Evolutionary conservation across 176 grass and related monocot genomes (phyloP), one percentile per base, ranked within the genome.

Genomic region (Oryza australiensis): DNA sequence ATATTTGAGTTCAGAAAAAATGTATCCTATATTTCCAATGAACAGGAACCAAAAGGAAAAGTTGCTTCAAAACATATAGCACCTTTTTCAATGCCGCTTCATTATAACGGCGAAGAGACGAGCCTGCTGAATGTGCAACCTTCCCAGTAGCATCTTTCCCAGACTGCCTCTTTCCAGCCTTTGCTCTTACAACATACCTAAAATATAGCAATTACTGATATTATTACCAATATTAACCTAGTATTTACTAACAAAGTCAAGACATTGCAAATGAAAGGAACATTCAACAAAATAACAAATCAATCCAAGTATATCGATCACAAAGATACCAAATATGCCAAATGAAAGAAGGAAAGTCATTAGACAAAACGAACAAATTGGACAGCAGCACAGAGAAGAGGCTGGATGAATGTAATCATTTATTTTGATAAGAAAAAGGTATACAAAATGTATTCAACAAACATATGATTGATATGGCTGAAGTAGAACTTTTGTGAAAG

Each of bases 151-250:
- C 93, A 91, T 98, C 93, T 84, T 98, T 95, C 68, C 92, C 82
- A 87, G 96, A 98, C 81, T 98, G 96, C 67, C 88, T 91, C 73
- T 93, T 98, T 72, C 96, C 93, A 68, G 96, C 96, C 79, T 93
- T 98, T 93, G 90, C 96, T 64, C 96, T 93, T 64, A 98, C 96
- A 18, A 98, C 96, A 91, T 98, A 98, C 66, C 96, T 98, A 85
- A 64, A 78, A 74, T 68, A 86, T 16, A 66, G 37, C 7, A 40
- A 78, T 32, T 45, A 81, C 18, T 2, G 67, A 40, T 27, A 9
- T 76, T 80, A 77, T 28, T 46, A 57, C 5, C 1, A 78, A 48
- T 29, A 89, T 14, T 14, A 59, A 23, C 22, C 22, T n/a, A 23
- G 22, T 59, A 59, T 9, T 59, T 24, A 86, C 11, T 10, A 16